Conservation (phyloP, 805 yeast species). For the Candida tallmaniae region DNA sequence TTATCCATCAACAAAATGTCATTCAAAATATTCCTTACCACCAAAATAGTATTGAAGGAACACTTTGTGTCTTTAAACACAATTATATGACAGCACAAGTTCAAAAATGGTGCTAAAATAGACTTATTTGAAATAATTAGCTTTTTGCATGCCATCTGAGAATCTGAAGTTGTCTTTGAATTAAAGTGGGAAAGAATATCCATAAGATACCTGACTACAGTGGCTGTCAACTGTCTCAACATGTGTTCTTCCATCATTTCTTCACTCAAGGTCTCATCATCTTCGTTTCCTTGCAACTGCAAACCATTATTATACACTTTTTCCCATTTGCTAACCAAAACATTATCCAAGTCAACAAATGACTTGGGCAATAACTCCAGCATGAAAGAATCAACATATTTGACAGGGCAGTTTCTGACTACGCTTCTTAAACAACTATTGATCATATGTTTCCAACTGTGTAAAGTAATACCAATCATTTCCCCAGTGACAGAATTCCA, state of each 20-base stretch:
- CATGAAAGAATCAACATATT: constrained; percentile 65
- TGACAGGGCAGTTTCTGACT: constrained; percentile 81
- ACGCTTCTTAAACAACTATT: constrained; percentile 84
- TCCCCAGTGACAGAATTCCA: constrained; percentile 88
- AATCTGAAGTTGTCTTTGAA: constrained; percentile 45
- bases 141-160: constrained; percentile 62
- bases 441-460: constrained; percentile 96
- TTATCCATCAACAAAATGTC: constrained; percentile 66
- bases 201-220: constrained; percentile 79
- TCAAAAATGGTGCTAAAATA: constrained; percentile 73
- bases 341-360: constrained; percentile 64
- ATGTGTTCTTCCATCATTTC: constrained; percentile 98
- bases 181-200: constrained; percentile 83
- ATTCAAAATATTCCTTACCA: constrained; percentile 68
- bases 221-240: constrained; percentile 87
- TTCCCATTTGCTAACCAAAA: constrained; percentile 77
- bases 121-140: constrained; percentile 60
- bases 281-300: constrained; percentile 54
- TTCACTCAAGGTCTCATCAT: constrained; percentile 84
- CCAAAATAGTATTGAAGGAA: constrained; percentile 82
- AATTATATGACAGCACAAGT: constrained; percentile 70
- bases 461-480: constrained; percentile 81
- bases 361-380: constrained; percentile 72
- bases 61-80: constrained; percentile 87
- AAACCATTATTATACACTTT: constrained; percentile 55